Base-by-base conservation (phyloP, 148 eudicot species). In the Silene latifolia region DNA sequence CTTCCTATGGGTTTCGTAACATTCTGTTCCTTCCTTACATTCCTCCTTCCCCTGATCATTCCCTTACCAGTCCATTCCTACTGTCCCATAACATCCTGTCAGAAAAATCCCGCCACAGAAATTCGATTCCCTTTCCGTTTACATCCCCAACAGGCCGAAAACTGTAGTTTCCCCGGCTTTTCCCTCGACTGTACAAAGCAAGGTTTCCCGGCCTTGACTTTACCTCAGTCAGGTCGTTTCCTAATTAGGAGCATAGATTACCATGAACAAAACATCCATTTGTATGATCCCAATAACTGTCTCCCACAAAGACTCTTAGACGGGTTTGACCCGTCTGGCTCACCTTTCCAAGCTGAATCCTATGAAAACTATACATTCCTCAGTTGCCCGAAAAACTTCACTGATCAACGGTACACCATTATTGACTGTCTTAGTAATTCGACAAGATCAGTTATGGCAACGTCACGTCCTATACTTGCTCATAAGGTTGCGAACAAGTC, bases 381-480 rank as follows among this genome's bases (percentile, higher is more conserved):
- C 1, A 74, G 82, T 24, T 92, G 97, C 51, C 89, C 92, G 12
- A 46, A 72, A 25, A 75, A 74, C 42, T 32, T 81, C 74, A 77
- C 79, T 0, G 70, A 80, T 67, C 69, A 64, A 9, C 39, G 42
- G 8, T 81, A 76, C 53, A 57, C 75, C 7, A 46, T 81, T 20
- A 82, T 91, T 44, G 82, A 82, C 1, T 93, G 98, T 72, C 86
- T 93, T 1, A 85, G 91, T 76, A 84, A 93, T 61, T 84, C 89
- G 0, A 79, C 85, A 46, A 81, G 56, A 29, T 77, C 88, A 15
- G 85, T 82, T 7, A 21, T 89, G 6, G 98, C 96, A 3, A 85
- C 87, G 62, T 72, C 83, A 60, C 84, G 76, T 0, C 54, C 3
- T 39, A 65, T 39, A 9, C 60, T 83, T 63, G 88, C 83, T 18